Evolutionary conservation across 2,329 filamentous ascomycete genomes (phyloP), one percentile per base, ranked within the genome.

Genomic region (Calonectria pseudoturangicola): DNA sequence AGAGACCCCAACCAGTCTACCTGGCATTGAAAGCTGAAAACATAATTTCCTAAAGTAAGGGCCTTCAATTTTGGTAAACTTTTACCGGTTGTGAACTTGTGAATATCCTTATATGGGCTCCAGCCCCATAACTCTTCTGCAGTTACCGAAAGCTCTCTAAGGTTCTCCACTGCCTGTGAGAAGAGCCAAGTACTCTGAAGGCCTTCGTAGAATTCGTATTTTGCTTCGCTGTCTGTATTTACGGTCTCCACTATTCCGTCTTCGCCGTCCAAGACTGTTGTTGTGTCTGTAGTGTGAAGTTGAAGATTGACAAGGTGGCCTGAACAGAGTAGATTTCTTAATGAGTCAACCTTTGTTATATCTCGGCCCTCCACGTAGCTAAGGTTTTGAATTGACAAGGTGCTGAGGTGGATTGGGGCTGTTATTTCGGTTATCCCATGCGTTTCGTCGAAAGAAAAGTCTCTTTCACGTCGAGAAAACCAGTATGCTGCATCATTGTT

Each of bases 1-100:
- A 88, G 82, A 0, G 81, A 82, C 0, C 84, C 73, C 4, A 88
- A 82, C 86, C 87, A 88, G 9, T 85, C 83, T 1, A 87, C 73
- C 63, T 89, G 85, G 75, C 82, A 83, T 48, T 87, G 82, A 47
- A 87, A 80, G 1, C 81, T 81, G 66, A 89, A 86, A 2, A 81
- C 77, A 56, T 83, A 85, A 0, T 82, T 83, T 0, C 85, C 84
- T 1, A 89, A 73, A 0, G 81, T 77, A 0, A 89, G 79, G 0
- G 82, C 80, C 45, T 81, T 81, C 2, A 88, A 81, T 0, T 79
- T 74, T 0, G 85, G 84, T 28, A 87, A 83, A 13, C 41, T 48
- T 5, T 18, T 33, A 2, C 39, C 56, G 4, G 2, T 16, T 0
- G 68, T 62, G 0, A 74, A 63, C 12, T 18, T 62, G 1, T 70